Percentiles rank a stretch among this genome's conserved stretches.
These are phyloP conservation scores for Neonectria hederae DNA, from an alignment of 2,329 filamentous ascomycete species.

Conservation along the genomic window DNA sequence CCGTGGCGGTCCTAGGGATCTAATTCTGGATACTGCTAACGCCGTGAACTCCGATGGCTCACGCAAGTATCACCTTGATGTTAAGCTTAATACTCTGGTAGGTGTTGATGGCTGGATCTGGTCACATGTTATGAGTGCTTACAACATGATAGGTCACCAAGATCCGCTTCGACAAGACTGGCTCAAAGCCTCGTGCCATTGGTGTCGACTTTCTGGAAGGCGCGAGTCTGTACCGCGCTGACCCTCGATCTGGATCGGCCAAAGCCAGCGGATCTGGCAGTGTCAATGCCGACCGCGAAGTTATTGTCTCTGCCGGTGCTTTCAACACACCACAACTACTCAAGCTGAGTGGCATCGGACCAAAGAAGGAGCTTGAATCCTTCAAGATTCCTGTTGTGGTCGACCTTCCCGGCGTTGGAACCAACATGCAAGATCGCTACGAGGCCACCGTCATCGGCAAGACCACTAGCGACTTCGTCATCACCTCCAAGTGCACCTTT, in stretches of 20 bases:
- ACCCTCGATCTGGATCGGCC: slow-evolving; percentile 33
- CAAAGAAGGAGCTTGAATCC: slow-evolving; percentile 36
- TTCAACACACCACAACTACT: slow-evolving; percentile 62
- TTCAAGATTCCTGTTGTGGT: slow-evolving; percentile 47
- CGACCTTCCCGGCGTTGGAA: slow-evolving; percentile 64
- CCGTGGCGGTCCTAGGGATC: slow-evolving; percentile 65
- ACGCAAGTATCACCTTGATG: slow-evolving; percentile 42
- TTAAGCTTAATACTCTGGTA: slow-evolving; percentile 40
- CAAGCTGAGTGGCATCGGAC: slow-evolving; percentile 55
- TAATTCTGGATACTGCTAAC: slow-evolving; percentile 54
- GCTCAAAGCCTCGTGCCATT: slow-evolving; percentile 43
- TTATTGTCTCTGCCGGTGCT: slow-evolving; percentile 60
- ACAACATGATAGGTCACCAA: slow-evolving; percentile 43
- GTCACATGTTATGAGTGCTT: slow-evolving; percentile 5
- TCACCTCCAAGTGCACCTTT: slow-evolving; percentile 36
- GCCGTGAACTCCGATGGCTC: slow-evolving; percentile 35
- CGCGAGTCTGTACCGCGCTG: slow-evolving; percentile 35
- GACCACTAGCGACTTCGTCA: slow-evolving; percentile 29
- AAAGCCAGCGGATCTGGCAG: slow-evolving; percentile 16
- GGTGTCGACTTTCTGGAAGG: slow-evolving; percentile 48
- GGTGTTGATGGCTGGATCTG: background rate
- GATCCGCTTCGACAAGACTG: slow-evolving; percentile 48
- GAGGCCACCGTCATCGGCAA: slow-evolving; percentile 43
- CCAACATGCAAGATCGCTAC: slow-evolving; percentile 67
- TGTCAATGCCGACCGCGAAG: slow-evolving; percentile 41